Percentiles rank a stretch among this genome's conserved stretches.
These are phyloP conservation scores for Rhodotorula sp. DNA, from an alignment of 1,284 basidiomycete species.

Conservation along the genomic window DNA sequence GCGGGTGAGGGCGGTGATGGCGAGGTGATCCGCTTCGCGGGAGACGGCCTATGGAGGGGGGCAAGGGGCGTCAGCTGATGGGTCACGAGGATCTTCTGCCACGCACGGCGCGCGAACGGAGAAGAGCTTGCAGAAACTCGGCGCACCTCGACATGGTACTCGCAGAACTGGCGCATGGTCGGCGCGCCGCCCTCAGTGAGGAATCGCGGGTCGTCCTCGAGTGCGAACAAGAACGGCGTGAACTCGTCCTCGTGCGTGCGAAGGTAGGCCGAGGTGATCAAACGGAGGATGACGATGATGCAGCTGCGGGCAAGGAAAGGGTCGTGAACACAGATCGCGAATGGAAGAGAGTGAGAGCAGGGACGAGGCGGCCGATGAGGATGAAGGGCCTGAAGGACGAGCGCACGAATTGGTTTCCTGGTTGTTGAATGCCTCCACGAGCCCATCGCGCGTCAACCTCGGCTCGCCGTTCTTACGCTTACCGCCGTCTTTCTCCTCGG, in stretches of 20 bases:
- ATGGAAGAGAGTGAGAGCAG: not conserved
- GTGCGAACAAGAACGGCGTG: slow-evolving; percentile 69
- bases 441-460: slow-evolving; percentile 52
- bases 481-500: slow-evolving; percentile 16
- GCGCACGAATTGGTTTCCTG: slow-evolving; percentile 51
- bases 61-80: no score
- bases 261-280: slow-evolving; percentile 80
- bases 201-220: slow-evolving; percentile 52
- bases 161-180: slow-evolving; percentile 68
- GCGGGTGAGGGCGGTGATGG: slow-evolving; percentile 74
- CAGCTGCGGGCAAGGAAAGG: slow-evolving; percentile 4
- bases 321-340: no score
- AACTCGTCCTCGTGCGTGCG: slow-evolving; percentile 66
- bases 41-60: slow-evolving; percentile 1
- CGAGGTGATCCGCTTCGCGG: slow-evolving; percentile 67
- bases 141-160: slow-evolving; percentile 72
- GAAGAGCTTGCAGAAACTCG: slow-evolving; percentile 54
- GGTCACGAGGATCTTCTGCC: no score
- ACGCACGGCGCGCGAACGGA: not conserved
- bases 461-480: slow-evolving; percentile 28
- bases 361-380: no score
- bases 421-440: slow-evolving; percentile 63
- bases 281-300: slow-evolving; percentile 70
- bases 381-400: no score
- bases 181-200: slow-evolving; percentile 51